phyloP scores from a whole-genome alignment of 257 asterid species.

The Osmanthus fragrans region DNA sequence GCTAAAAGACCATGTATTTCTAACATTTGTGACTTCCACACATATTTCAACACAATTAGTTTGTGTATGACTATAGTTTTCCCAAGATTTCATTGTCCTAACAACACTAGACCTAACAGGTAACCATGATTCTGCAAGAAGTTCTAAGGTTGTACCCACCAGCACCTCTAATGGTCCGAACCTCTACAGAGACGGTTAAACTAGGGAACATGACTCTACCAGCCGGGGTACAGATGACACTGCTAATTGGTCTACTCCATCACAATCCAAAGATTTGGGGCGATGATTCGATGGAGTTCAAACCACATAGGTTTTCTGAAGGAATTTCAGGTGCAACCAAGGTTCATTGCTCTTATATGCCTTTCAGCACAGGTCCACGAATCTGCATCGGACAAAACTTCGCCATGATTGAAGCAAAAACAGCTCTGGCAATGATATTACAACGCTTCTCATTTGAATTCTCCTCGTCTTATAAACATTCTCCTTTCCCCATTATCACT shows the following conservation, averaged over 20 bases:
- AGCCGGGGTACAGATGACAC: background rate
- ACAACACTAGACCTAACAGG: background rate
- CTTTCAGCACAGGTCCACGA: background rate
- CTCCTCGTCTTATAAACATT: background rate
- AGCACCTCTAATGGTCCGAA: background rate
- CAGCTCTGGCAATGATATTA: background rate
- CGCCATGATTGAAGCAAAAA: background rate
- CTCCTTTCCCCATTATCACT: background rate
- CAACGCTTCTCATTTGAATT: background rate
- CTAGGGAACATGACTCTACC: background rate
- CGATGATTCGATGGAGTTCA: background rate
- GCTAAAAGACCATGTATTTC: too few relatives aligned
- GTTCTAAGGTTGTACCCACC: constrained; percentile 10
- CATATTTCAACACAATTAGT: too few relatives aligned
- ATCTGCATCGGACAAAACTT: constrained; percentile 2
- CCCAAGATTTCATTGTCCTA: too few relatives aligned
- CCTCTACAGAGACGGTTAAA: background rate
- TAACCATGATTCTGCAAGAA: background rate
- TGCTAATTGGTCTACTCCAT: background rate
- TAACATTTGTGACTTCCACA: too few relatives aligned
- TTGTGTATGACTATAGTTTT: too few relatives aligned
- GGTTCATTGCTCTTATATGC: background rate
- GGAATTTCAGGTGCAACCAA: background rate
- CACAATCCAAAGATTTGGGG: background rate
- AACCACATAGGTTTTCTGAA: background rate